These are phyloP conservation scores for Chondrus crispus DNA, from an alignment of 23 red algal genomes.

Conservation along the genomic window DNA sequence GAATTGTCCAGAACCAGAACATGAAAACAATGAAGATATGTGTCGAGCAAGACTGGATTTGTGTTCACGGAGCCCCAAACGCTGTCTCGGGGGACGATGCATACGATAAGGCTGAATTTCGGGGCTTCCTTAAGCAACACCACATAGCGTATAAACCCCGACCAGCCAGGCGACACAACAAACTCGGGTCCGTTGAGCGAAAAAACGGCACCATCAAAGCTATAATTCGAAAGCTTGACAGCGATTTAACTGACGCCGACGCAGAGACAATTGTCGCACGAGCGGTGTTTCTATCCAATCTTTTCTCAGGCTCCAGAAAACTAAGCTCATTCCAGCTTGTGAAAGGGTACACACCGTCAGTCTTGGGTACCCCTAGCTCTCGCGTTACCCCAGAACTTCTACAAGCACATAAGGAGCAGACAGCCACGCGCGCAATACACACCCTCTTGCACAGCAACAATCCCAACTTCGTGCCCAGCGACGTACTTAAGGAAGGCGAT, in stretches of 20 bases:
- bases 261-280: not conserved
- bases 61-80: not conserved
- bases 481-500: not conserved
- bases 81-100: not conserved
- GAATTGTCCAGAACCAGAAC: not conserved
- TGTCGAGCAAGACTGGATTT: not conserved
- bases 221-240: conserved; percentile 17
- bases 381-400: not conserved
- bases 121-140: not conserved
- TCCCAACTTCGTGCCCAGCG: not conserved
- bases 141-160: conserved; percentile 20
- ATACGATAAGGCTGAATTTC: not conserved
- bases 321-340: not conserved
- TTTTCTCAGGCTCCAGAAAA: not conserved
- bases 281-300: not conserved
- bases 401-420: not conserved
- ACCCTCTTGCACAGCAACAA: not conserved
- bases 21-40: not conserved
- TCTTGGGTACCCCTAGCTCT: not conserved
- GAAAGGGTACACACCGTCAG: not conserved
- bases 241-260: not conserved
- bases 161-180: conserved; percentile 6
- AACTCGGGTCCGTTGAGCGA: not conserved
- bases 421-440: conserved; percentile 7
- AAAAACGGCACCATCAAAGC: not conserved